Percentiles rank a stretch among this genome's conserved stretches.
Conservation (phyloP, 345 rosid species). For the Mangifera indica region DNA sequence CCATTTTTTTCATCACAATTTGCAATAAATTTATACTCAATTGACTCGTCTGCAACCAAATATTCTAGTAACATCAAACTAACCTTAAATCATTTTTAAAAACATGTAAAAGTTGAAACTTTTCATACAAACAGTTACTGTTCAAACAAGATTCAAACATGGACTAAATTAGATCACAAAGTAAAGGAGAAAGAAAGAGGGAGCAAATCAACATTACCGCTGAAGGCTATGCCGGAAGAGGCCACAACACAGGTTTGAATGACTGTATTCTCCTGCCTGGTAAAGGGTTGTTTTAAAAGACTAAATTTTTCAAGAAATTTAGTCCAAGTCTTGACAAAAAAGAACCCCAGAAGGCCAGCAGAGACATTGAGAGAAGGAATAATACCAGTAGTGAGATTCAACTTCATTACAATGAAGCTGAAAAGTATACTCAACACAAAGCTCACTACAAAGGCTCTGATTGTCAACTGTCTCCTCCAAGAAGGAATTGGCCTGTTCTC, state of each 20-base stretch:
- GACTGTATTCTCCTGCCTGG: constrained; percentile 76
- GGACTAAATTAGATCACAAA: not conserved
- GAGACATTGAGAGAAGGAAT: constrained; percentile 75
- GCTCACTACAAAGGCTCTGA: constrained; percentile 64
- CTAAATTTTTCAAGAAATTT: constrained; percentile 44
- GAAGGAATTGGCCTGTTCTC: constrained; percentile 49
- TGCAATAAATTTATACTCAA: not conserved
- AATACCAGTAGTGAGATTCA: constrained; percentile 69
- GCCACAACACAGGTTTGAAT: constrained; percentile 84
- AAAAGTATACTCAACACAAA: constrained; percentile 53
- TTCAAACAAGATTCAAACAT: no score
- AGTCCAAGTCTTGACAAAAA: constrained; percentile 69
- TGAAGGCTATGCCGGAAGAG: constrained; percentile 74
- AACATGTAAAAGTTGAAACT: not conserved
- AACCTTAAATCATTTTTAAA: no score
- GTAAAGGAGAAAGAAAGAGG: constrained; percentile 11
- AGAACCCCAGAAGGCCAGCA: constrained; percentile 71
- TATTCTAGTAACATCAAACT: not conserved
- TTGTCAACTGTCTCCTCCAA: constrained; percentile 63
- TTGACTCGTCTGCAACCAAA: not conserved
- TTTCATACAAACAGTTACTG: not conserved
- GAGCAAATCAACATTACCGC: constrained; percentile 38
- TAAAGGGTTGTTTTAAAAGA: constrained; percentile 52
- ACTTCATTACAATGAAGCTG: constrained; percentile 70
- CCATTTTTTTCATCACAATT: not conserved